phyloP scores from a whole-genome alignment of 2,329 filamentous ascomycete genomes.

The Aureobasidium sp. region DNA sequence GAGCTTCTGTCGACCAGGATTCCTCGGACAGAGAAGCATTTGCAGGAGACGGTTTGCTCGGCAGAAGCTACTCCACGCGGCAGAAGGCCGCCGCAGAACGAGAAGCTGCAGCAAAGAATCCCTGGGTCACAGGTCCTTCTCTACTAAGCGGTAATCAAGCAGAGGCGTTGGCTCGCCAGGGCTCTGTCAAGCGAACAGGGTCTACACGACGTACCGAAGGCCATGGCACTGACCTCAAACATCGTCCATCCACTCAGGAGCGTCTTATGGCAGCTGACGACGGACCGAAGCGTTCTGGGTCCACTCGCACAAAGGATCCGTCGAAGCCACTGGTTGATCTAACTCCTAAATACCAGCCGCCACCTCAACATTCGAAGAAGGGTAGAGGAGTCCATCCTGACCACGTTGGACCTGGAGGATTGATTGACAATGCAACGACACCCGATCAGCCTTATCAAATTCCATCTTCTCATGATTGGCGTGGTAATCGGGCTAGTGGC shows the following conservation, averaged over 20 bases:
- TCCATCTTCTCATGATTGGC: slow-evolving; percentile 40
- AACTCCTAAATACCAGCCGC: slow-evolving; percentile 56
- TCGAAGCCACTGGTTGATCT: slow-evolving; percentile 62
- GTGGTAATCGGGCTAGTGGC: slow-evolving; percentile 24
- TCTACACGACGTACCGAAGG: slow-evolving; percentile 27
- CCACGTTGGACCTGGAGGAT: slow-evolving; percentile 31
- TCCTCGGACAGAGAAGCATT: slow-evolving; percentile 31
- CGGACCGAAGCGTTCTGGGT: slow-evolving; percentile 39
- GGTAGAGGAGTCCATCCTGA: slow-evolving; percentile 40
- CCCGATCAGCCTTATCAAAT: slow-evolving; percentile 36
- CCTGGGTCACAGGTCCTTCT: slow-evolving; percentile 53
- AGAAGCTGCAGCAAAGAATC: slow-evolving; percentile 30
- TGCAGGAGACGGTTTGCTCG: slow-evolving; percentile 40
- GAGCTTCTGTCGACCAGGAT: slow-evolving; percentile 19
- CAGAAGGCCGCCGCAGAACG: slow-evolving; percentile 34
- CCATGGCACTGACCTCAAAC: slow-evolving; percentile 1
- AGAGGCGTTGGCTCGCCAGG: slow-evolving; percentile 14
- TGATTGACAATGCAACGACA: slow-evolving; percentile 41
- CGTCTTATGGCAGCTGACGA: slow-evolving; percentile 18
- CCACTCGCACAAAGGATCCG: slow-evolving; percentile 30
- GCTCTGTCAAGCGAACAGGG: slow-evolving; percentile 21
- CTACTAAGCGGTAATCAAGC: slow-evolving; percentile 42
- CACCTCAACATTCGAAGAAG: slow-evolving; percentile 51
- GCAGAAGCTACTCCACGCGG: slow-evolving; percentile 43
- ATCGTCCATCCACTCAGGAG: slow-evolving; percentile 15